A percentile compares a stretch with the other conserved stretches of the same genome.
These are phyloP conservation scores for Asclepias syriaca DNA, from an alignment of 257 asterid genomes.

Conservation along the genomic window DNA sequence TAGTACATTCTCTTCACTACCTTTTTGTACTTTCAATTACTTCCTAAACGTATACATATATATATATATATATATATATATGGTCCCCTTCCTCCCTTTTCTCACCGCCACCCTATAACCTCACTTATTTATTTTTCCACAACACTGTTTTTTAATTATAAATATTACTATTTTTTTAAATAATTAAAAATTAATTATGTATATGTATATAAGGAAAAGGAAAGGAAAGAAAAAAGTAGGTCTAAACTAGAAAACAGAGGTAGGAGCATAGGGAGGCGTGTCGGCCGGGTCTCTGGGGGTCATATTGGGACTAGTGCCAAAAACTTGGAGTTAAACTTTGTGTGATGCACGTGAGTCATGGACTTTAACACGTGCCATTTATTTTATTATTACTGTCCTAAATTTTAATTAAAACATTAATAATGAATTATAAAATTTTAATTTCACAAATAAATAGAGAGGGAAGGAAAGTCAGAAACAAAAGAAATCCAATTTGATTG, in stretches of 20 bases:
- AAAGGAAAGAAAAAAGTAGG: too few relatives aligned
- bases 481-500: slow-evolving; percentile 42
- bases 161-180: too few relatives aligned
- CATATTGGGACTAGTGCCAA: slow-evolving; percentile 21
- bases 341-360: slow-evolving; percentile 24
- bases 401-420: neutral
- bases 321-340: slow-evolving; percentile 16
- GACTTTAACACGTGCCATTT: slow-evolving; percentile 19
- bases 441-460: too few relatives aligned
- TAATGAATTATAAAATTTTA: too few relatives aligned
- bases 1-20: neutral
- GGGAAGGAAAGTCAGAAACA: slow-evolving; percentile 1
- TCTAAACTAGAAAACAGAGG: neutral
- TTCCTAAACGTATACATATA: too few relatives aligned
- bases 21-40: slow-evolving; percentile 5
- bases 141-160: too few relatives aligned
- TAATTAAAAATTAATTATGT: too few relatives aligned
- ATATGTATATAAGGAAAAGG: too few relatives aligned
- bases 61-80: too few relatives aligned
- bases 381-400: neutral
- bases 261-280: slow-evolving; percentile 22
- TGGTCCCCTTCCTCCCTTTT: neutral
- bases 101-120: neutral
- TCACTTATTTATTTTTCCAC: too few relatives aligned
- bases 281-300: slow-evolving; percentile 38